These are phyloP conservation scores for Penicillium expansum DNA, from an alignment of 2,329 filamentous ascomycete species.

Conservation along the genomic window DNA sequence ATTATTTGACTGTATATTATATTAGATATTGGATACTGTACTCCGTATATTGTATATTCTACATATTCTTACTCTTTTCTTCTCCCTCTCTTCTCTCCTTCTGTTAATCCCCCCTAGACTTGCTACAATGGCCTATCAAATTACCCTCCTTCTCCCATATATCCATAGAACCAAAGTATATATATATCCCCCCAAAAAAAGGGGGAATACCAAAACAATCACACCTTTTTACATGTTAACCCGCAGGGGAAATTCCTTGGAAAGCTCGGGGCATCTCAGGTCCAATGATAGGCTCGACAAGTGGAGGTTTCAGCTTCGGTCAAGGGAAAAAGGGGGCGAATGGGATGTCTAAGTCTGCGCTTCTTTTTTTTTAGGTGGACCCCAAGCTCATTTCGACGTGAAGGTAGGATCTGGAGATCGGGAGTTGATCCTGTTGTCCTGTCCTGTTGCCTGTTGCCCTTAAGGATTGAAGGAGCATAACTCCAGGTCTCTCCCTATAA, in stretches of 20 bases:
- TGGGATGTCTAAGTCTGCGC: background rate
- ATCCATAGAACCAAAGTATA: background rate
- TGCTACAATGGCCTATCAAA: background rate
- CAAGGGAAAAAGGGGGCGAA: slow-evolving; percentile 1
- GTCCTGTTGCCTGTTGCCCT: background rate
- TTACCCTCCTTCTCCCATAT: background rate
- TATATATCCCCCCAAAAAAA: no score
- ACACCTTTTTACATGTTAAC: background rate
- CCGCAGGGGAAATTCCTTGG: background rate
- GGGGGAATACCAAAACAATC: background rate
- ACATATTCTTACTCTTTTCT: no score
- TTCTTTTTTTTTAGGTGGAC: background rate
- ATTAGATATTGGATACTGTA: no score
- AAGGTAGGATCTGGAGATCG: no score
- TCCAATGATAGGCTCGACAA: background rate
- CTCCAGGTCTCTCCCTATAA: background rate
- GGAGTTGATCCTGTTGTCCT: no score
- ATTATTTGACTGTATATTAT: no score
- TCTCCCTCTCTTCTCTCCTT: no score
- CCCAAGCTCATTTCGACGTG: background rate
- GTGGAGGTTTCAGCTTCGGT: slow-evolving; percentile 3
- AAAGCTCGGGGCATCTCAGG: slow-evolving; percentile 2
- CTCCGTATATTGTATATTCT: no score
- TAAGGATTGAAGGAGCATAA: background rate
- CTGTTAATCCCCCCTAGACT: background rate